Percentiles rank a stretch among this genome's conserved stretches.
phyloP scores from a whole-genome alignment of 345 rosid species.

The Eucalyptus caleyi region DNA sequence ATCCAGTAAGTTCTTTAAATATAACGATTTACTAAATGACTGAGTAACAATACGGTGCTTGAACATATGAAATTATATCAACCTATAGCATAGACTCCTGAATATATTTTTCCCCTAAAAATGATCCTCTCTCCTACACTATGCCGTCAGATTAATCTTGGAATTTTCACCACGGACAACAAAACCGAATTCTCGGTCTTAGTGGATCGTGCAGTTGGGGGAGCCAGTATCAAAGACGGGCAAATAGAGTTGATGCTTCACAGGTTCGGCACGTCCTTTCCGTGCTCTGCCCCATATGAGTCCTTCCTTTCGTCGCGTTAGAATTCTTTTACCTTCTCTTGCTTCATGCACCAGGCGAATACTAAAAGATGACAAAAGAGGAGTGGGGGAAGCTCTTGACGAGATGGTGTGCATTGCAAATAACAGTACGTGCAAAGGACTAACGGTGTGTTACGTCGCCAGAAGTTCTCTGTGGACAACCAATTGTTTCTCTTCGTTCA shows the following conservation, averaged over 20 bases:
- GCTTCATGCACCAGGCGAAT: constrained; percentile 24
- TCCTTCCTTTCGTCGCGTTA: not conserved
- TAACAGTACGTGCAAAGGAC: constrained; percentile 33
- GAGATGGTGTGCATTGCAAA: constrained; percentile 35
- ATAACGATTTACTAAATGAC: not conserved
- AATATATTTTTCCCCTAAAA: not conserved
- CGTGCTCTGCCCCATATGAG: not conserved
- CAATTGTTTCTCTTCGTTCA: not conserved
- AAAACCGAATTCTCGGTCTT: constrained; percentile 66
- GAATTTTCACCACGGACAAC: constrained; percentile 43
- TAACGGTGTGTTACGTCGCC: constrained; percentile 26
- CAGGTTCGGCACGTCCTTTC: constrained; percentile 4
- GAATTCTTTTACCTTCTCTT: not conserved
- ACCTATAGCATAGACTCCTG: not conserved
- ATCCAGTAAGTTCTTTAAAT: constrained; percentile 41
- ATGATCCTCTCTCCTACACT: not conserved
- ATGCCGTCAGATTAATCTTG: constrained; percentile 51
- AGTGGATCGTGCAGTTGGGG: constrained; percentile 83
- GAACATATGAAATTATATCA: not conserved
- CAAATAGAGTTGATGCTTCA: constrained; percentile 68
- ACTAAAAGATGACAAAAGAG: constrained; percentile 18
- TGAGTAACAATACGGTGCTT: not conserved
- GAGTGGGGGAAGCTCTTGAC: constrained; percentile 58
- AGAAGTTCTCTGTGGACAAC: not conserved
- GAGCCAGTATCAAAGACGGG: constrained; percentile 70